Conservation (phyloP, 1,139 yeast genomes). For the Candida albicans region DNA sequence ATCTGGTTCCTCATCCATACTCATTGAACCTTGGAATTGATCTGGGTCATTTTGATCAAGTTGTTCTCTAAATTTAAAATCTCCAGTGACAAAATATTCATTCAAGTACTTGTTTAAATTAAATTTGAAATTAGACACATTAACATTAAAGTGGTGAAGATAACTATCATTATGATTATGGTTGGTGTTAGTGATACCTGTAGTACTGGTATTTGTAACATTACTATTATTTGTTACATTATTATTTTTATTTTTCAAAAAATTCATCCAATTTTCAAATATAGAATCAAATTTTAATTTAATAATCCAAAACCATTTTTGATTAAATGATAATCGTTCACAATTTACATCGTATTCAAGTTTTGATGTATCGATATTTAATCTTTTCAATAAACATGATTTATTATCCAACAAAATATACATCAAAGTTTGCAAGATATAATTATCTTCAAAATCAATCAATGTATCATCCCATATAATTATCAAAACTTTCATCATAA, state of each 20-base stretch:
- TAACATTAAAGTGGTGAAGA: slow-evolving; percentile 9
- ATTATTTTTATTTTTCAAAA: slow-evolving; percentile 12
- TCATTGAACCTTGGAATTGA: neutral
- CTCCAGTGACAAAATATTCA: slow-evolving; percentile 16
- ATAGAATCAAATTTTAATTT: slow-evolving; percentile 26
- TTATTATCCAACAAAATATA: slow-evolving; percentile 22
- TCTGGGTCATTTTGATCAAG: neutral
- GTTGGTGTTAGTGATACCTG: too few species aligned
- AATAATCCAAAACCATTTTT: slow-evolving; percentile 29
- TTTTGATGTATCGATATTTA: slow-evolving; percentile 4
- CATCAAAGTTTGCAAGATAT: slow-evolving; percentile 30
- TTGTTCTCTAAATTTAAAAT: slow-evolving; percentile 12
- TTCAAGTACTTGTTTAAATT: slow-evolving; percentile 18
- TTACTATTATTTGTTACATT: slow-evolving; percentile 2
- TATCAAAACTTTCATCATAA: slow-evolving; percentile 33
- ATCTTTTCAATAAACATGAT: slow-evolving; percentile 10
- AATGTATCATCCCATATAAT: slow-evolving; percentile 23
- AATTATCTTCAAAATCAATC: slow-evolving; percentile 22
- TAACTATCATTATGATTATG: too few species aligned
- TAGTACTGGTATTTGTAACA: neutral
- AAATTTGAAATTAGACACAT: slow-evolving; percentile 17
- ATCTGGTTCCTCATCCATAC: neutral
- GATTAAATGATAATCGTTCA: slow-evolving; percentile 25
- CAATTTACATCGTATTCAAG: neutral
- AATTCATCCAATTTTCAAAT: slow-evolving; percentile 28